Percentiles rank a stretch among this genome's conserved stretches.
These are phyloP conservation scores for Emydomyces testavorans DNA, from an alignment of 2,329 filamentous ascomycete genomes.

Conservation along the genomic window DNA sequence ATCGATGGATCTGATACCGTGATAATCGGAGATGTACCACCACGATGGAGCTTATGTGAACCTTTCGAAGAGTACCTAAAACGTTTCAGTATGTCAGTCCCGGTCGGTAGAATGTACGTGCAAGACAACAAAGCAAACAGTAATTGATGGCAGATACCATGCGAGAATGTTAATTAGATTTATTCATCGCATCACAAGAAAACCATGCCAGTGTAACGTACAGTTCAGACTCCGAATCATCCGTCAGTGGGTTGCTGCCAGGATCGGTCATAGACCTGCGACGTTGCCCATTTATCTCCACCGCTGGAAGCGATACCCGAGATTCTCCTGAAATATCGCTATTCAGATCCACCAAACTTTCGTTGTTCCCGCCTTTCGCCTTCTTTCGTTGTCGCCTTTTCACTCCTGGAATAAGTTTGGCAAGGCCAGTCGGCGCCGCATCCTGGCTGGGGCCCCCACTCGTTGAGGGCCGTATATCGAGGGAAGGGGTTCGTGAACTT, in stretches of 20 bases:
- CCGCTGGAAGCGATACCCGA: constrained; percentile 7
- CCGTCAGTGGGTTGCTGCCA: constrained; percentile 36
- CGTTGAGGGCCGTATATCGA: constrained; percentile 31
- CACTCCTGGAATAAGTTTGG: constrained; percentile 39
- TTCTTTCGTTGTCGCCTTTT: constrained; percentile 36
- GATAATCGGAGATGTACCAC: constrained; percentile 1
- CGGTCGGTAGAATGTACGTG: not conserved
- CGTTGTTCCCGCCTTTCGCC: constrained; percentile 17
- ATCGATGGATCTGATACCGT: constrained; percentile 7
- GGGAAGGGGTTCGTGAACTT: constrained; percentile 23
- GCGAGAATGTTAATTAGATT: not conserved
- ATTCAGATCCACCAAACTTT: constrained; percentile 4
- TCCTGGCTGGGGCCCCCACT: constrained; percentile 29
- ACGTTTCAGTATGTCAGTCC: not conserved
- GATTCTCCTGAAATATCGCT: constrained; percentile 8
- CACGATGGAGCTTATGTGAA: not conserved
- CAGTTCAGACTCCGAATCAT: constrained; percentile 41
- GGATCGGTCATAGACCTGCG: constrained; percentile 17
- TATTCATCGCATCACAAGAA: not conserved
- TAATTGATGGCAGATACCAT: not conserved
- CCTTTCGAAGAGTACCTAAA: not conserved
- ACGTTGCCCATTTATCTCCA: constrained; percentile 24
- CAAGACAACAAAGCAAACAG: not conserved
- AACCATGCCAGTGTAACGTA: constrained; percentile 28
- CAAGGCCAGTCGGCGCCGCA: constrained; percentile 38